A percentile compares a stretch with the other conserved stretches of the same genome.
Conservation (phyloP, 345 rosid species). For the Salix dunnii region DNA sequence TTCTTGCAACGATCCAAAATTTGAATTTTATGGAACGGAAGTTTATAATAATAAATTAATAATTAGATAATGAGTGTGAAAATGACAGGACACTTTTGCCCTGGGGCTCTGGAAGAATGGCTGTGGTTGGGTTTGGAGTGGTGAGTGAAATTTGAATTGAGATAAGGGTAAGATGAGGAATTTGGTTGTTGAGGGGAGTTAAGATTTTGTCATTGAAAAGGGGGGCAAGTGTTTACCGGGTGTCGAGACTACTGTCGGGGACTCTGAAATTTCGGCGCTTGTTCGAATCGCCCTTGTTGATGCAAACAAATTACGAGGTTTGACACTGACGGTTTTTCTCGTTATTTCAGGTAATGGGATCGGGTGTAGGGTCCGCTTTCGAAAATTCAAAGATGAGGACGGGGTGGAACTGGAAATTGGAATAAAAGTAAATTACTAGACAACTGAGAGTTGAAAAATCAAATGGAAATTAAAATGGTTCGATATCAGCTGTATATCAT, state of each 20-base stretch:
- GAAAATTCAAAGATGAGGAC: conserved; percentile 25
- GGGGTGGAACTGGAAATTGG: too few species aligned
- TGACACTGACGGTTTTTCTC: conserved; percentile 27
- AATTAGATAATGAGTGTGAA: neutral
- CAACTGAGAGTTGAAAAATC: too few species aligned
- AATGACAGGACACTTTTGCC: neutral
- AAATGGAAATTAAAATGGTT: too few species aligned
- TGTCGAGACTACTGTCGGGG: conserved; percentile 11
- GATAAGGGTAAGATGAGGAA: neutral
- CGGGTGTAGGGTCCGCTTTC: neutral
- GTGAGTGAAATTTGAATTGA: neutral
- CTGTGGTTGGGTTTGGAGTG: neutral
- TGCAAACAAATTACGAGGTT: neutral
- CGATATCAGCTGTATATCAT: too few species aligned
- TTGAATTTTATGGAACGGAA: neutral
- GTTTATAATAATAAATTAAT: neutral
- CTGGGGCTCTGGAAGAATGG: neutral
- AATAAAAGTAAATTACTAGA: too few species aligned
- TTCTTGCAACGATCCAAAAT: neutral
- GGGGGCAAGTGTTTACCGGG: conserved; percentile 12
- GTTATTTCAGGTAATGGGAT: conserved; percentile 5
- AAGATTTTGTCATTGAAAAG: neutral
- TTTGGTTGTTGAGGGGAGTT: neutral
- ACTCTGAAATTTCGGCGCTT: conserved; percentile 29
- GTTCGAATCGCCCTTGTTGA: neutral